Conservation (phyloP, 2,329 filamentous ascomycete genomes). For the Cladosporium sp. region DNA sequence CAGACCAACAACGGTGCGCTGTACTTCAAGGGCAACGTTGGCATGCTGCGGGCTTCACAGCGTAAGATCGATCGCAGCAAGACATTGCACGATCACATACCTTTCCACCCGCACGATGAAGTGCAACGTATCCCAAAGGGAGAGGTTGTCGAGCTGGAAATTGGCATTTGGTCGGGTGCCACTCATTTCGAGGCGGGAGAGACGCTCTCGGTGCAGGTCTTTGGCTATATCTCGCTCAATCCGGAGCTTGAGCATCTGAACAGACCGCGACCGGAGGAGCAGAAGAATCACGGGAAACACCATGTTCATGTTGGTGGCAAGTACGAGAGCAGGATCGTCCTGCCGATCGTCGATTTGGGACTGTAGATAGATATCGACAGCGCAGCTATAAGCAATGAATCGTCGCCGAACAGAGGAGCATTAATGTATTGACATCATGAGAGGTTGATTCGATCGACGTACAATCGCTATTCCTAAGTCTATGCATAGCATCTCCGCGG, state of each 20-base stretch:
- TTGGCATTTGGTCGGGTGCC: slow-evolving; percentile 46
- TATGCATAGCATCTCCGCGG: no score
- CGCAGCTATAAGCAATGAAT: background rate
- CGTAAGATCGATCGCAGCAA: background rate
- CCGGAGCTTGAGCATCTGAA: background rate
- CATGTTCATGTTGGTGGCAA: background rate
- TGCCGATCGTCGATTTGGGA: background rate
- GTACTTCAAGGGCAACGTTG: background rate
- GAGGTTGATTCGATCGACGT: no score
- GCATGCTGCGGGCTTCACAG: slow-evolving; percentile 5
- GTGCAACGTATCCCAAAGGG: slow-evolving; percentile 22
- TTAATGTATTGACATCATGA: background rate
- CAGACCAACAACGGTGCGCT: background rate
- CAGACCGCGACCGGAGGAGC: background rate
- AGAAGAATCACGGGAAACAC: background rate
- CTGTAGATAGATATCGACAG: background rate
- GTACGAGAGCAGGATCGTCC: background rate
- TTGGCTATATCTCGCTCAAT: background rate
- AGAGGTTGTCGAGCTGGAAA: slow-evolving; percentile 42
- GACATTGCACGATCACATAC: background rate
- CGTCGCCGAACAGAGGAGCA: no score
- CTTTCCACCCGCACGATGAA: slow-evolving; percentile 3
- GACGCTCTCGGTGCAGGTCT: background rate
- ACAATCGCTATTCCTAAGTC: no score
- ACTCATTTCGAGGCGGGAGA: slow-evolving; percentile 41